Conservation (phyloP, 2,329 filamentous ascomycete species). For the Teratosphaeriaceae sp. region DNA sequence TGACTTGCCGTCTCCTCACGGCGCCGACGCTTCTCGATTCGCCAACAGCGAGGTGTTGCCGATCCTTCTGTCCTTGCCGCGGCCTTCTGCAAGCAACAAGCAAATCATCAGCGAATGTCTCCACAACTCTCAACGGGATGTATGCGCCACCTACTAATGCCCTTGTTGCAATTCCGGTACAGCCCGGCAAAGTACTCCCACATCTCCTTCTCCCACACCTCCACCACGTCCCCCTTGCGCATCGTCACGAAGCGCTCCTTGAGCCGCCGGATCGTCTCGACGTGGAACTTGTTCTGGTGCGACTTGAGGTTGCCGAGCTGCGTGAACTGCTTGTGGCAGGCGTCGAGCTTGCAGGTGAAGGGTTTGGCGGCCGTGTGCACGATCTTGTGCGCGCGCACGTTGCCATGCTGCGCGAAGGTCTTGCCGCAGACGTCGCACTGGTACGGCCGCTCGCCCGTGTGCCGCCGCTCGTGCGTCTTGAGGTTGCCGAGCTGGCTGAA, state of each 20-base stretch:
- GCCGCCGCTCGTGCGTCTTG: conserved; percentile 82
- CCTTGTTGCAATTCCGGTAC: conserved; percentile 99
- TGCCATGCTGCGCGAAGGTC: conserved; percentile 77
- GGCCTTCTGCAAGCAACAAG: too few relatives aligned
- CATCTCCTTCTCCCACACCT: conserved; percentile 64
- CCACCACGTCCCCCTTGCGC: conserved; percentile 56
- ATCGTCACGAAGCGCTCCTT: conserved; percentile 64
- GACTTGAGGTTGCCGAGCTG: conserved; percentile 91
- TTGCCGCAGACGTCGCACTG: conserved; percentile 74
- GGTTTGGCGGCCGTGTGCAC: conserved; percentile 73
- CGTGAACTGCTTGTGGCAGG: conserved; percentile 82
- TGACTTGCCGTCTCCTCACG: neutral
- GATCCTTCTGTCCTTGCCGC: conserved; percentile 76
- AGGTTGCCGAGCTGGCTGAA: conserved; percentile 91
- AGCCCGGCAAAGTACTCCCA: conserved; percentile 77
- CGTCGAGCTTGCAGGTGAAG: conserved; percentile 73
- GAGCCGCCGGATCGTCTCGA: conserved; percentile 61
- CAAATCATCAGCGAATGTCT: too few relatives aligned
- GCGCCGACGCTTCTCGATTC: neutral
- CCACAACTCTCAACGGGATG: too few relatives aligned
- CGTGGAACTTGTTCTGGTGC: conserved; percentile 92
- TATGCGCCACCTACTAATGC: too few relatives aligned
- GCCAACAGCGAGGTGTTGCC: conserved; percentile 1
- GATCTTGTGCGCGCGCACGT: conserved; percentile 75
- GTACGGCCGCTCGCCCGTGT: conserved; percentile 82